Base-by-base conservation (phyloP, 495 filamentous ascomycete genomes). In the Thermochaetoides thermophila region DNA sequence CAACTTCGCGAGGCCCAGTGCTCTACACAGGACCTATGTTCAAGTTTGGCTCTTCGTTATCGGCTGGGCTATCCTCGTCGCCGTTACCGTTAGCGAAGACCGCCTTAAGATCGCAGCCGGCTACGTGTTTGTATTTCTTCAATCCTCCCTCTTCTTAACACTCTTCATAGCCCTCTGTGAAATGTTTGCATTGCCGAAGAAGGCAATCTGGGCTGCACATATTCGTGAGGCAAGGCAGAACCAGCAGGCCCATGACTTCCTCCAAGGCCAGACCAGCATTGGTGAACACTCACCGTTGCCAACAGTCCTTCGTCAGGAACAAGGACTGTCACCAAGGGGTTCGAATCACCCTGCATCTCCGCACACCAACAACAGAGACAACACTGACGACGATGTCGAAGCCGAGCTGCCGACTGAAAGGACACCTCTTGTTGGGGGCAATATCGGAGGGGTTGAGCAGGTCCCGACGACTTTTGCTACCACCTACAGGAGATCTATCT, bases 41-140 rank as follows among this genome's bases (percentile, higher is more conserved):
- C 67, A 80, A 21, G 68, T 89, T 14, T 94, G 89, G 84, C 64
- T 89, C 39, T 94, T 82, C 49, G 41, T 73, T 17, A 50, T 82
- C 7, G 66, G 72, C 18, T 94, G 84, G 74, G 53, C 72, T 13
- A 44, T 81, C 20, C 63, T 91, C 20, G 75, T 93, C 10, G 66
- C 62, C 9, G 69, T 75, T 16, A 84, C 86, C 3, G 73, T 87
- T 4, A 65, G 72, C 31, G 74, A 83, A 39, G 72, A 87, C 45
- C 68, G 76, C 33, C 62, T 73, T 37, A 62, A 71, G 23, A 64
- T 95, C 27, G 83, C 71, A 10, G 70, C 78, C 17, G 79, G 77
- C 11, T 97, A 97, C 46, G 76, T 83, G 38, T 69, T 87, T 33
- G 70, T 91, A 21, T 77, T 93, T 44, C 76, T 82, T 46, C 80